Percentiles rank a stretch among this genome's conserved stretches.
Evolutionary conservation across 164 flowering plant species (phyloP).

Genomic region (Platanus orientalis): DNA sequence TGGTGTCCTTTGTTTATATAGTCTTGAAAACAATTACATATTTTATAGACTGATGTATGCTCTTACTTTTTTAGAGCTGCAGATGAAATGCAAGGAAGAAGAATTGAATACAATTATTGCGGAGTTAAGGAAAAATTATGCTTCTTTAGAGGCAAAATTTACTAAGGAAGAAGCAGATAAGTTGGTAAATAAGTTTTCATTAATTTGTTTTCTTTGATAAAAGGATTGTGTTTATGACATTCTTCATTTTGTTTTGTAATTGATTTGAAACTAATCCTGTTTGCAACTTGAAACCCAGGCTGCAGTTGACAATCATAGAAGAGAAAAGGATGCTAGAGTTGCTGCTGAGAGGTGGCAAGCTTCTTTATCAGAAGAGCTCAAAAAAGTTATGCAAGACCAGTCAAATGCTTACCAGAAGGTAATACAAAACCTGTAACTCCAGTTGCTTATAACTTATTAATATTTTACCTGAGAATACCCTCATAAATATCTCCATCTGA

Average conservation of each 20-base stretch:
- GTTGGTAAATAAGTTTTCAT: conserved; percentile 36
- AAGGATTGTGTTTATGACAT: background rate
- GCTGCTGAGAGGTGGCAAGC: conserved; percentile 39
- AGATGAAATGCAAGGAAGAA: conserved; percentile 51
- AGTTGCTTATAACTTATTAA: background rate
- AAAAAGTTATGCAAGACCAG: conserved; percentile 43
- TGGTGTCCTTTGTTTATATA: background rate
- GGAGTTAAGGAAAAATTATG: conserved; percentile 39
- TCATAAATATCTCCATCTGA: background rate
- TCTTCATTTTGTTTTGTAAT: background rate
- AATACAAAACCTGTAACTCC: background rate
- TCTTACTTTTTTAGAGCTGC: conserved; percentile 30
- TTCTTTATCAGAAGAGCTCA: conserved; percentile 47
- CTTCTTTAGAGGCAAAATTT: conserved; percentile 43
- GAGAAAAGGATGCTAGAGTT: conserved; percentile 51
- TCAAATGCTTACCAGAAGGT: conserved; percentile 64
- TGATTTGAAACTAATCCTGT: background rate
- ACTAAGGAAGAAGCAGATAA: conserved; percentile 60
- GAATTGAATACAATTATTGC: conserved; percentile 46
- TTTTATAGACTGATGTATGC: background rate
- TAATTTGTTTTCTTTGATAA: background rate
- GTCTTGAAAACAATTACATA: background rate
- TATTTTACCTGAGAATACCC: background rate
- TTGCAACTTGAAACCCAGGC: conserved; percentile 23
- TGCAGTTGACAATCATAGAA: conserved; percentile 40